Percentiles rank a stretch among this genome's conserved stretches.
Evolutionary conservation across 208 protist genomes (phyloP).

Genomic region (Borovskyia barvae): DNA sequence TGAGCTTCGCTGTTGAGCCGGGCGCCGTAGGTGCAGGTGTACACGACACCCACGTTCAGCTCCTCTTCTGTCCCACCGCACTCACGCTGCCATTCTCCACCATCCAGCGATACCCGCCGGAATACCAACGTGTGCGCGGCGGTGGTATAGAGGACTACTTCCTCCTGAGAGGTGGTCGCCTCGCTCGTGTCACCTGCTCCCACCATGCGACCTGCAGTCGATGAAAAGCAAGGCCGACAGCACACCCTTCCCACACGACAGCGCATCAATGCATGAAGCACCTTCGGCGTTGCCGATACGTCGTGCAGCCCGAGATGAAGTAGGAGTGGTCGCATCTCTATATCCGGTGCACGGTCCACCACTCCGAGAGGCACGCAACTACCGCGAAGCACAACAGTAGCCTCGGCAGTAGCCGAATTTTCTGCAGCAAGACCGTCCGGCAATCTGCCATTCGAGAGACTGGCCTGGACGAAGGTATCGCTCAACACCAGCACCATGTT

Average conservation of each 20-base stretch:
- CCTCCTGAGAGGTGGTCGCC: too few species aligned
- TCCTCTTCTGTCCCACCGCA: background rate
- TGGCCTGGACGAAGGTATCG: background rate
- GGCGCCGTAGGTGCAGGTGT: constrained; percentile 16
- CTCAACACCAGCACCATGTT: constrained; percentile 5
- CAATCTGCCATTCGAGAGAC: background rate
- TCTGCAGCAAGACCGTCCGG: background rate
- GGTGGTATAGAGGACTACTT: constrained; percentile 10
- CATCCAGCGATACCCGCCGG: constrained; percentile 1
- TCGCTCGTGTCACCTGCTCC: background rate
- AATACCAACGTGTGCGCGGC: constrained; percentile 17
- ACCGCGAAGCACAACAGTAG: constrained; percentile 18
- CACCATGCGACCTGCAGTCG: too few species aligned
- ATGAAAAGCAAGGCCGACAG: too few species aligned
- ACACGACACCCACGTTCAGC: background rate
- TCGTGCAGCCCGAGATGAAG: constrained; percentile 16
- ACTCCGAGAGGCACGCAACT: constrained; percentile 2
- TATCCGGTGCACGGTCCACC: background rate
- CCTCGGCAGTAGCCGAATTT: background rate
- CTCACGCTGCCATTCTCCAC: background rate
- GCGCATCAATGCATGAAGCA: constrained; percentile 12
- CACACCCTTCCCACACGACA: constrained; percentile 6
- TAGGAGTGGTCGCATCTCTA: constrained; percentile 1
- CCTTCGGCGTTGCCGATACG: background rate
- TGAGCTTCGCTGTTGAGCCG: too few species aligned